Evolutionary conservation across 2,329 filamentous ascomycete species (phyloP).

Genomic region (Aureobasidium sp.): DNA sequence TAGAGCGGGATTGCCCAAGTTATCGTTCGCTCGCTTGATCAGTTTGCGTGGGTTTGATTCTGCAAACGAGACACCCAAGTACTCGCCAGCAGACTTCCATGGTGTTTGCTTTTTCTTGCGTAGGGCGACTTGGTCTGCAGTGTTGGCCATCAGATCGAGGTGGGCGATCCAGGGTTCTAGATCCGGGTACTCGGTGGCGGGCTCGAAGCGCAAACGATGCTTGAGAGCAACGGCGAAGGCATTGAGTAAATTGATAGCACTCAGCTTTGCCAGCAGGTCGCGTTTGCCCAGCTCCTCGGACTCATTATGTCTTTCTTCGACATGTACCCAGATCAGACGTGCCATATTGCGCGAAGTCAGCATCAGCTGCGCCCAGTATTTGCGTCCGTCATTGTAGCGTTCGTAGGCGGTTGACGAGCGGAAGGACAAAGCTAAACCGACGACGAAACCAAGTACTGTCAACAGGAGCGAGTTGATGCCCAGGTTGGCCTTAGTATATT

Average conservation of each 20-base stretch:
- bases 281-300: slow-evolving; percentile 47
- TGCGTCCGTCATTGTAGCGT: slow-evolving; percentile 53
- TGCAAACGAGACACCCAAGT: slow-evolving; percentile 69
- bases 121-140: slow-evolving; percentile 41
- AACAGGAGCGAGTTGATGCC: slow-evolving; percentile 62
- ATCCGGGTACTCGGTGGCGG: slow-evolving; percentile 70
- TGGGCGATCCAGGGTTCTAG: slow-evolving; percentile 62
- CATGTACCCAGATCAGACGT: slow-evolving; percentile 77
- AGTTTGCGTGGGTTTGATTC: slow-evolving; percentile 70
- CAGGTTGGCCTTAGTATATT: slow-evolving; percentile 39
- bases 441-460: slow-evolving; percentile 74
- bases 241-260: slow-evolving; percentile 68
- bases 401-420: slow-evolving; percentile 72
- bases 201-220: slow-evolving; percentile 78
- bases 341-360: slow-evolving; percentile 52
- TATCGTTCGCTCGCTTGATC: slow-evolving; percentile 64
- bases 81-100: slow-evolving; percentile 48
- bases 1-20: slow-evolving; percentile 74
- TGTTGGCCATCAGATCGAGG: slow-evolving; percentile 65
- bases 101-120: slow-evolving; percentile 26
- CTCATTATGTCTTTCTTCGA: slow-evolving; percentile 52
- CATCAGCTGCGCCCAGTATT: slow-evolving; percentile 54
- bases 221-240: slow-evolving; percentile 73
- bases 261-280: slow-evolving; percentile 63
- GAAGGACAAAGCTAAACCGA: slow-evolving; percentile 71